Evolutionary conservation across 75 land plant genomes (phyloP).

Genomic region (Selaginella moellendorffii): DNA sequence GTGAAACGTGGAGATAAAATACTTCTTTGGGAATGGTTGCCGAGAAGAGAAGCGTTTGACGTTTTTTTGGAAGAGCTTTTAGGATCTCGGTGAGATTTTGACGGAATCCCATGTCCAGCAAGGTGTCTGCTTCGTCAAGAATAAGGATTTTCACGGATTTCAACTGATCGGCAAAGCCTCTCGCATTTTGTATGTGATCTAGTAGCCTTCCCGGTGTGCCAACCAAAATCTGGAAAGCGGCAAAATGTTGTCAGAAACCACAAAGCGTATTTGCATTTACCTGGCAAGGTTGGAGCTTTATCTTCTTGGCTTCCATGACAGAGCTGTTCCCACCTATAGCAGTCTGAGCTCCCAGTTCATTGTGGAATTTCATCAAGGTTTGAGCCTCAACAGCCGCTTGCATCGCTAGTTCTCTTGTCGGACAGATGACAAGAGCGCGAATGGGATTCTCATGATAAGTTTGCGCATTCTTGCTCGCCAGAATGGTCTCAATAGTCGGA

Average conservation of each 20-base stretch:
- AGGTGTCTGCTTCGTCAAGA: slow-evolving; percentile 94
- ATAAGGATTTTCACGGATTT: slow-evolving; percentile 68
- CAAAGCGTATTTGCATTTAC: too few species aligned
- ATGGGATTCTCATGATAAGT: slow-evolving; percentile 45
- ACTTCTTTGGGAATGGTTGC: slow-evolving; percentile 97
- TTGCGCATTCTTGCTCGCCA: slow-evolving; percentile 31
- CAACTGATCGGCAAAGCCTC: slow-evolving; percentile 59
- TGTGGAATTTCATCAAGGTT: slow-evolving; percentile 65
- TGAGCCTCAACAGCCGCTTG: slow-evolving; percentile 90
- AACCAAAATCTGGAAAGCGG: slow-evolving; percentile 81
- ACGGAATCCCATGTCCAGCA: slow-evolving; percentile 93
- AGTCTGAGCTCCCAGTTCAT: slow-evolving; percentile 79
- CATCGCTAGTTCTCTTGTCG: slow-evolving; percentile 90
- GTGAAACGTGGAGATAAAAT: neutral
- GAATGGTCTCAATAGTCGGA: slow-evolving; percentile 78
- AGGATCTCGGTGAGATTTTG: slow-evolving; percentile 61
- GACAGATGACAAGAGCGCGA: slow-evolving; percentile 70
- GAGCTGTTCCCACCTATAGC: slow-evolving; percentile 84
- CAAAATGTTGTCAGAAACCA: too few species aligned
- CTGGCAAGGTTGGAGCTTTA: slow-evolving; percentile 81
- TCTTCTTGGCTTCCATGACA: slow-evolving; percentile 54
- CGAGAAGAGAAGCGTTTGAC: slow-evolving; percentile 98
- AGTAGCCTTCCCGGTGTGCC: slow-evolving; percentile 93
- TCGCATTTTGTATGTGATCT: slow-evolving; percentile 80
- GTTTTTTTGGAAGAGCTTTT: slow-evolving; percentile 66